Conservation (phyloP, 2,329 filamentous ascomycete genomes). For the Cladophialophora carrionii region DNA sequence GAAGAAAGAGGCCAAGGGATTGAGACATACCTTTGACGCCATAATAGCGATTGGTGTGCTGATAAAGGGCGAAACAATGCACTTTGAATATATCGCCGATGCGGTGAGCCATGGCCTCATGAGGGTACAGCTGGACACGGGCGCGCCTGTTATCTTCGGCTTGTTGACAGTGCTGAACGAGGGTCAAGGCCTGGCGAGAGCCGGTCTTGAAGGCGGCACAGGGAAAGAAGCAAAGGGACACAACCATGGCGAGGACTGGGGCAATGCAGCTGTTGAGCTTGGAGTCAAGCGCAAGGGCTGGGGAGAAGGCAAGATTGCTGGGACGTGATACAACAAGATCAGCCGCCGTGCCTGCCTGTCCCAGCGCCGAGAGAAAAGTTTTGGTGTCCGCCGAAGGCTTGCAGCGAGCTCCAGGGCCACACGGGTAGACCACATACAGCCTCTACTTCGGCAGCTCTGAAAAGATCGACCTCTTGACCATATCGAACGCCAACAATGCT, state of each 20-base stretch:
- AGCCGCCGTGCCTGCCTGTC: not conserved
- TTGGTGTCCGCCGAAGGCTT: not conserved
- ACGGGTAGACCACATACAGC: not conserved
- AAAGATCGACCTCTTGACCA: constrained; percentile 15
- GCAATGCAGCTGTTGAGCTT: constrained; percentile 89
- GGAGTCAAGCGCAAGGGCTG: constrained; percentile 84
- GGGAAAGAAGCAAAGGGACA: constrained; percentile 60
- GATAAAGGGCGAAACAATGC: constrained; percentile 99
- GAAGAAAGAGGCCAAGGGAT: constrained; percentile 47
- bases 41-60: constrained; percentile 93
- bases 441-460: constrained; percentile 5
- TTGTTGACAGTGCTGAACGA: constrained; percentile 86
- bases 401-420: constrained; percentile 6
- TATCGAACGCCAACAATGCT: constrained; percentile 33
- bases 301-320: constrained; percentile 67
- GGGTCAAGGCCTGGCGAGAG: constrained; percentile 81
- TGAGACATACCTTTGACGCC: constrained; percentile 70
- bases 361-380: not conserved
- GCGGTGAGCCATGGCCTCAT: constrained; percentile 89
- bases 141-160: constrained; percentile 88
- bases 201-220: constrained; percentile 66
- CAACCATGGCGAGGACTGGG: constrained; percentile 98
- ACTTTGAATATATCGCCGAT: constrained; percentile 98
- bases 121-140: constrained; percentile 87
- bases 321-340: constrained; percentile 15